Base-by-base conservation (phyloP, 345 rosid species). In the Boechera retrofracta region DNA sequence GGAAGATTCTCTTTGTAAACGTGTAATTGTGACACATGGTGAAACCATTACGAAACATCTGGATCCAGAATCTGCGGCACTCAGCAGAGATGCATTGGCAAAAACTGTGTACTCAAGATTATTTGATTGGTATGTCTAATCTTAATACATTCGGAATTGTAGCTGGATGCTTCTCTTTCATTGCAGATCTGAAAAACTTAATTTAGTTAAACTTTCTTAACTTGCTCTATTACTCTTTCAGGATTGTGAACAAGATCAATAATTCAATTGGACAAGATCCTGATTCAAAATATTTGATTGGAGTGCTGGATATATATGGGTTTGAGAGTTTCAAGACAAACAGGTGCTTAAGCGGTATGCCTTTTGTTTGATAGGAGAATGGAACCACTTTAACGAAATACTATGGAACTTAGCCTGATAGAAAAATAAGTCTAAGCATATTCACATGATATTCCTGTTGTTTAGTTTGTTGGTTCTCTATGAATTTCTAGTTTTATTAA, bases 251-350 rank as follows among this genome's bases (percentile, higher is more conserved):
- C 75, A 94, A 86, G 80, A 94, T 94, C 75, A 94, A 94, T 70
- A 83, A 64, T 80, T 90, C 98, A 42, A 94, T 94, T 73, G 98
- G 98, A 72, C 98, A 94, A 84, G 98, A 94, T 78, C 95, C 91
- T 74, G 80, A 89, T 53, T 92, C 98, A 56, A 85, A 87, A 81
- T 86, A 65, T 82, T 84, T 94, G 65, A 94, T 94, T 67, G 98
- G 98, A 10, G 98, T 94, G 76, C 87, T 94, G 79, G 98, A 94
- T 86, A 94, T 94, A 71, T 94, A 94, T 84, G 98, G 98, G 73
- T 94, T 94, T 80, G 98, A 94, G 88, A 94, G 98, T 91, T 94
- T 94, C 93, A 90, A 88, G 87, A 94, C 97, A 83, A 94, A 94
- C 91, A 94, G 98, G 98, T 94, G 91, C 94, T 86, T 87, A 83